Conservation (phyloP, 345 rosid genomes). For the Syzygium grande region DNA sequence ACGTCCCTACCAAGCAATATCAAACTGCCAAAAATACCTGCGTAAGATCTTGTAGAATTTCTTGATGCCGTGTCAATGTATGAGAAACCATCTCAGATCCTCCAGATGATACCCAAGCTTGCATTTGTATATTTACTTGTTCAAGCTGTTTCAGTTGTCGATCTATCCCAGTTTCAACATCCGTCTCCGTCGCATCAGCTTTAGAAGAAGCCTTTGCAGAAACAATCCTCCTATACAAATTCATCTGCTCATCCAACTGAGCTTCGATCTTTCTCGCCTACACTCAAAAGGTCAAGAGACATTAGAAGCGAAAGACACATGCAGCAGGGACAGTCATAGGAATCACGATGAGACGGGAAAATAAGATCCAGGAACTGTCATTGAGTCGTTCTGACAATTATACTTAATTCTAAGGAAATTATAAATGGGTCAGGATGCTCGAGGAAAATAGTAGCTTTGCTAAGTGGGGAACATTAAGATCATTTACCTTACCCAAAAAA, state of each 20-base stretch:
- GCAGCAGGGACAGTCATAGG: background rate
- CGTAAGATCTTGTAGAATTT: constrained; percentile 87
- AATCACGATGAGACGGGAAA: background rate
- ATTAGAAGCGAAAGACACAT: background rate
- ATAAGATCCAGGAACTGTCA: background rate
- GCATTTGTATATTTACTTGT: constrained; percentile 84
- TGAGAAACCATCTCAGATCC: constrained; percentile 99
- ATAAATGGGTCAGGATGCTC: background rate
- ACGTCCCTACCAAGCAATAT: background rate
- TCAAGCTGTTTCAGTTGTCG: constrained; percentile 62
- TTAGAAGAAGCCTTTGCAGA: constrained; percentile 57
- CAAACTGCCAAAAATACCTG: constrained; percentile 41
- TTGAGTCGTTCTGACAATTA: background rate
- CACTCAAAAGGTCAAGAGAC: background rate
- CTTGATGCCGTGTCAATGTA: constrained; percentile 94
- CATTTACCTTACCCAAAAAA: too few species aligned
- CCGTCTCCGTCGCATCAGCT: constrained; percentile 56
- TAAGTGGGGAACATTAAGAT: background rate
- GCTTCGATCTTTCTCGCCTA: constrained; percentile 97
- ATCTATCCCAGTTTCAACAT: constrained; percentile 76
- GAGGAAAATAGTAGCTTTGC: background rate
- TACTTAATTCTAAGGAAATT: background rate
- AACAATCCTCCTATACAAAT: constrained; percentile 72
- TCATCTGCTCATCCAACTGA: constrained; percentile 97
- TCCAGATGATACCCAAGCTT: constrained; percentile 95